Conservation (phyloP, 495 filamentous ascomycete genomes). For the Aspergillus olivimuriae region DNA sequence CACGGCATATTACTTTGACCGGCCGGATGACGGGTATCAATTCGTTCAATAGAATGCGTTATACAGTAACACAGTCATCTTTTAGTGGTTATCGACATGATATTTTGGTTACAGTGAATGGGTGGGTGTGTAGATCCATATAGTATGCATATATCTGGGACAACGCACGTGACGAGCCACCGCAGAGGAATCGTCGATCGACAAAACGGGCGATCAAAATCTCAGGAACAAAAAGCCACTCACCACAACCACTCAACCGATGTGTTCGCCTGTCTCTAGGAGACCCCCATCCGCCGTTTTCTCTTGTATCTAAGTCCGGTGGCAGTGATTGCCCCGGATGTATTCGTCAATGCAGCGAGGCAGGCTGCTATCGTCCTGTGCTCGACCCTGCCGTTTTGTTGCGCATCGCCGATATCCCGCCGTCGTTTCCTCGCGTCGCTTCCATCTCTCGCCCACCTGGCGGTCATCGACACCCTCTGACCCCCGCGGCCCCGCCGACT, state of each 20-base stretch:
- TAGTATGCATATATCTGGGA: too few relatives aligned
- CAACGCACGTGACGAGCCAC: too few relatives aligned
- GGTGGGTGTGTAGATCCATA: too few relatives aligned
- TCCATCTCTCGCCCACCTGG: constrained; percentile 32
- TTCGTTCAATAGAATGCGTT: not conserved
- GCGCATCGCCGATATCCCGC: constrained; percentile 38
- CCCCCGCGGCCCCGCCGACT: constrained; percentile 19
- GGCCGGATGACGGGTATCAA: not conserved
- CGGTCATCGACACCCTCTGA: constrained; percentile 30
- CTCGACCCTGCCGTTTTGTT: constrained; percentile 39
- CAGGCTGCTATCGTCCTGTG: constrained; percentile 25
- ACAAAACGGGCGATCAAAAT: too few relatives aligned
- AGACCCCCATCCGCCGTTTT: too few relatives aligned
- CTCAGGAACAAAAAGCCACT: too few relatives aligned
- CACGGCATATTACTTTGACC: not conserved
- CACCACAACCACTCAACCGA: too few relatives aligned
- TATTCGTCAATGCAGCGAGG: constrained; percentile 36
- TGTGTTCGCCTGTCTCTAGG: too few relatives aligned
- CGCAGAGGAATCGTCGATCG: too few relatives aligned
- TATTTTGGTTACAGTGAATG: too few relatives aligned
- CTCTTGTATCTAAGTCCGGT: constrained; percentile 16
- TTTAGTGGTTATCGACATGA: too few relatives aligned
- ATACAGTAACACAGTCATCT: too few relatives aligned
- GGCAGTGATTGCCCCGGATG: constrained; percentile 32
- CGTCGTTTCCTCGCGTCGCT: constrained; percentile 24